Evolutionary conservation across 108 stramenopile species (phyloP).

Genomic region (Nitzschia palea): DNA sequence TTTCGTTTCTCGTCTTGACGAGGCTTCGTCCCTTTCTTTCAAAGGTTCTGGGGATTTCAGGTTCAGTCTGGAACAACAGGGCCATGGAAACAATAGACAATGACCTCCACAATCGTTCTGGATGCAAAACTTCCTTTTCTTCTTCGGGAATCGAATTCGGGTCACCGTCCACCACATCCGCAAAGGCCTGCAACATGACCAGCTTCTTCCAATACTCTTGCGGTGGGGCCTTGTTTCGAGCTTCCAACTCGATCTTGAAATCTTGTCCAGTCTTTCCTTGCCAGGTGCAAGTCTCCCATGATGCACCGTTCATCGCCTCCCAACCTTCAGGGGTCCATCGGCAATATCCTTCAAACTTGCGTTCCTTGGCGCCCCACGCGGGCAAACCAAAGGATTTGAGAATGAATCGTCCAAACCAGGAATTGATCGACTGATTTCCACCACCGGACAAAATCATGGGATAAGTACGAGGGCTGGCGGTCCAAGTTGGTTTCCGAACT

Average conservation of each 20-base stretch:
- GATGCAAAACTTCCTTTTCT: constrained; percentile 31
- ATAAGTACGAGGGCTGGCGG: constrained; percentile 39
- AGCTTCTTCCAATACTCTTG: constrained; percentile 35
- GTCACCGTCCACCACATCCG: constrained; percentile 33
- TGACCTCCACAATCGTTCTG: constrained; percentile 33
- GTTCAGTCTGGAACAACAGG: constrained; percentile 26
- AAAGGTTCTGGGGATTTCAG: constrained; percentile 23
- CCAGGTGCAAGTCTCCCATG: constrained; percentile 31
- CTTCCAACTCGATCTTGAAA: constrained; percentile 34
- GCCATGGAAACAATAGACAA: constrained; percentile 29
- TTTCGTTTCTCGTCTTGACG: constrained; percentile 26
- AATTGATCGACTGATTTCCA: constrained; percentile 41
- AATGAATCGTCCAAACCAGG: constrained; percentile 57
- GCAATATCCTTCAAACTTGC: constrained; percentile 38
- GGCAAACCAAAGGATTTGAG: constrained; percentile 54
- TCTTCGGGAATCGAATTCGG: constrained; percentile 23
- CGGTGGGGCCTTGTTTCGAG: constrained; percentile 26
- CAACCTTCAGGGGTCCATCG: constrained; percentile 56
- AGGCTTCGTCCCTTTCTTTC: constrained; percentile 18
- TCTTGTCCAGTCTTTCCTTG: constrained; percentile 35
- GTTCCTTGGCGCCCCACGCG: constrained; percentile 46
- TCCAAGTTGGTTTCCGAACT: constrained; percentile 39
- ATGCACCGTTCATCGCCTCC: constrained; percentile 37
- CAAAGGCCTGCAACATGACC: constrained; percentile 26
- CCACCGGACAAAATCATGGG: constrained; percentile 45